Percentiles rank a stretch among this genome's conserved stretches.
These are phyloP conservation scores for Ogataea neopini DNA, from an alignment of 805 yeast genomes.

Conservation along the genomic window DNA sequence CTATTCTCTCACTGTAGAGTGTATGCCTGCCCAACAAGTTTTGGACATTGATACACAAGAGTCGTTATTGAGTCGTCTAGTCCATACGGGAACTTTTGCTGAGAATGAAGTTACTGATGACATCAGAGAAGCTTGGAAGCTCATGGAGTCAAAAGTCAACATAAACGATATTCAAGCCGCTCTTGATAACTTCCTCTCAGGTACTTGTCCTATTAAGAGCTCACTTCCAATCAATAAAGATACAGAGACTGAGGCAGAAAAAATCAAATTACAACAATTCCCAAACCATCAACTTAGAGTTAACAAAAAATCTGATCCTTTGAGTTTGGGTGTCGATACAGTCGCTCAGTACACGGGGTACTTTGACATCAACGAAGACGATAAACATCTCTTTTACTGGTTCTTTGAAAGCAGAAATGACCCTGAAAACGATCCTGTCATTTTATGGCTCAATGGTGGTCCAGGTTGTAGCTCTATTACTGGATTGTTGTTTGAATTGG, in stretches of 20 bases:
- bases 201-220: constrained; percentile 13
- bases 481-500: constrained; percentile 83
- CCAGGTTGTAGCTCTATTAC: constrained; percentile 93
- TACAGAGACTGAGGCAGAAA: constrained; percentile 7
- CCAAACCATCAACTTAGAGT: constrained; percentile 30
- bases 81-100: constrained; percentile 5
- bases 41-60: not conserved
- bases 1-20: not conserved
- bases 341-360: constrained; percentile 87
- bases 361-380: constrained; percentile 61
- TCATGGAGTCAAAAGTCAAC: constrained; percentile 14
- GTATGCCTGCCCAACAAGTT: constrained; percentile 1
- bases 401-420: constrained; percentile 87
- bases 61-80: constrained; percentile 7
- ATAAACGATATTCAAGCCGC: constrained; percentile 8
- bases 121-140: constrained; percentile 17
- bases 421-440: constrained; percentile 81
- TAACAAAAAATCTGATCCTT: constrained; percentile 46
- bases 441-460: constrained; percentile 92
- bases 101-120: constrained; percentile 2
- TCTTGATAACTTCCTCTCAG: constrained; percentile 11
- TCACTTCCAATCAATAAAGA: constrained; percentile 8
- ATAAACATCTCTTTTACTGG: constrained; percentile 83
- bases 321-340: constrained; percentile 70
- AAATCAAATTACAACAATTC: constrained; percentile 13